phyloP scores from a whole-genome alignment of 2,329 filamentous ascomycete species.

The Davidsoniella neocaledoniae region DNA sequence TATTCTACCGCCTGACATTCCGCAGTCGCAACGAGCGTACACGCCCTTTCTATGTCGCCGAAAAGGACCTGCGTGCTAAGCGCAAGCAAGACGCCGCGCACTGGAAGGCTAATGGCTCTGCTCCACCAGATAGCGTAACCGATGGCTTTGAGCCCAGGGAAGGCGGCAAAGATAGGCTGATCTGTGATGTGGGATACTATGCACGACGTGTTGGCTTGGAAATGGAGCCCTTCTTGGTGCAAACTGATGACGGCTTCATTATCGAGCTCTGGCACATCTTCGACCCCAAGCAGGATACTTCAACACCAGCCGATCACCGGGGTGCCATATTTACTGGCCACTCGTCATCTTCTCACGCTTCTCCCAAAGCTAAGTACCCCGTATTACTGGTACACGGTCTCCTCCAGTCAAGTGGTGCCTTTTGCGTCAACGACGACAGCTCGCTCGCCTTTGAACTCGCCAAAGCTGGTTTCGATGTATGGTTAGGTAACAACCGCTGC shows the following conservation, averaged over 20 bases:
- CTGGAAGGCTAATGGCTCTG: conserved; percentile 33
- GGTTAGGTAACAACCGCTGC: conserved; percentile 87
- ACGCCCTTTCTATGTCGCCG: conserved; percentile 59
- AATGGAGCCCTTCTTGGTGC: conserved; percentile 64
- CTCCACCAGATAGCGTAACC: conserved; percentile 13
- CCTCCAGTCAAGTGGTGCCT: conserved; percentile 74
- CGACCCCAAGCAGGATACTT: conserved; percentile 54
- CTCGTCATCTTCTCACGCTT: neutral
- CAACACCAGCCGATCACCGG: neutral
- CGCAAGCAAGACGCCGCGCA: conserved; percentile 40
- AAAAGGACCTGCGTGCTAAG: conserved; percentile 38
- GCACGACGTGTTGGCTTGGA: conserved; percentile 76
- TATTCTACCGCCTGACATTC: conserved; percentile 38
- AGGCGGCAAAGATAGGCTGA: conserved; percentile 61
- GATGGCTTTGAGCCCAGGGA: conserved; percentile 53
- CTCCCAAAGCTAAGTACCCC: conserved; percentile 43
- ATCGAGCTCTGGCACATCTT: conserved; percentile 82
- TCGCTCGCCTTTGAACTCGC: conserved; percentile 83
- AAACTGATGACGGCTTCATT: conserved; percentile 88
- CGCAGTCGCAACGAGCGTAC: conserved; percentile 37
- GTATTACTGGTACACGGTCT: conserved; percentile 78
- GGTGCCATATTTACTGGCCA: neutral
- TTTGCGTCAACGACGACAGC: conserved; percentile 78
- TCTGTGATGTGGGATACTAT: conserved; percentile 72
- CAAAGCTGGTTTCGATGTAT: conserved; percentile 86